Conservation (phyloP, 805 yeast species). For the Novakomyces olei region DNA sequence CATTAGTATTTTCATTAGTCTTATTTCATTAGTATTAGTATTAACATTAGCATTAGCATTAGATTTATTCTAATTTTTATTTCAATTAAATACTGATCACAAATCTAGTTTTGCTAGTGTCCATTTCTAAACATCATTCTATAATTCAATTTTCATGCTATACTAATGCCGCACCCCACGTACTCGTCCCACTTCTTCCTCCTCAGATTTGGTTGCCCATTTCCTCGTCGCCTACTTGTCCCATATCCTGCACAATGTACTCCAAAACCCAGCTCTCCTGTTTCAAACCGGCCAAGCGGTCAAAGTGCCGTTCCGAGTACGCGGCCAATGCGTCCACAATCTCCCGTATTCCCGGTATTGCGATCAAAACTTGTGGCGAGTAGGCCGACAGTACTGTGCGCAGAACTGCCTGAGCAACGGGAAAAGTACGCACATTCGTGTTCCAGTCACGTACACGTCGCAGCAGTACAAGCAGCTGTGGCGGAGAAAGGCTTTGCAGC, state of each 20-base stretch:
- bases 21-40: no score
- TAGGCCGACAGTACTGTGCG: conserved; percentile 37
- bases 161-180: no score
- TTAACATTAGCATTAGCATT: no score
- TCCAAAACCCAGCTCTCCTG: conserved; percentile 76
- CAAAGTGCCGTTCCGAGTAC: conserved; percentile 67
- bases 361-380: conserved; percentile 32
- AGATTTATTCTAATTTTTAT: no score
- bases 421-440: conserved; percentile 60
- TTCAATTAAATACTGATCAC: no score
- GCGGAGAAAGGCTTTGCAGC: conserved; percentile 33
- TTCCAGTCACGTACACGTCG: conserved; percentile 86
- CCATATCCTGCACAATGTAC: conserved; percentile 15
- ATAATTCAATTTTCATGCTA: no score
- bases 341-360: conserved; percentile 43
- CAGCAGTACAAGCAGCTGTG: conserved; percentile 38
- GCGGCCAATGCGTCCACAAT: conserved; percentile 62
- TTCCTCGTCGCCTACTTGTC: no score
- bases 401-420: conserved; percentile 57
- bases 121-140: no score
- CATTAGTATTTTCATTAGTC: no score
- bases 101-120: no score
- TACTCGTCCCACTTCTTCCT: no score
- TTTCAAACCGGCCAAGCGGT: conserved; percentile 51
- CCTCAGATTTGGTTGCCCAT: no score